These are phyloP conservation scores for Primulina eburnea DNA, from an alignment of 257 asterid genomes.

Conservation along the genomic window DNA sequence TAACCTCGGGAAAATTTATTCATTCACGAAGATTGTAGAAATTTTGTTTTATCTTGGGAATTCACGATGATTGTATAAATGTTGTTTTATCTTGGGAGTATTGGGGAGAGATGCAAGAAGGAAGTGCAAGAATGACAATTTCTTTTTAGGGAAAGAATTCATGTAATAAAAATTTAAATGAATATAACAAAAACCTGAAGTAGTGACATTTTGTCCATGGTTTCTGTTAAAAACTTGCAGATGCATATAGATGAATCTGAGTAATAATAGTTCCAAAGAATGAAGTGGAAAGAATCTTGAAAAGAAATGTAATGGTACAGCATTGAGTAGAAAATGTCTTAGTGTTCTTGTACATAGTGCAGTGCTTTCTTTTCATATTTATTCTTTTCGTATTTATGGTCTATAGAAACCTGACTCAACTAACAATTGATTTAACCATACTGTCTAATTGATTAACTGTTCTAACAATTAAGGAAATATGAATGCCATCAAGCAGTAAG, in stretches of 20 bases:
- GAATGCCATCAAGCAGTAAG: not conserved
- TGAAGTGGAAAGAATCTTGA: not conserved
- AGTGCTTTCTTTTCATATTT: not conserved
- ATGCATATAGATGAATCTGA: not conserved
- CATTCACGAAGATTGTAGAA: not conserved
- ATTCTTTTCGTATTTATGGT: not conserved
- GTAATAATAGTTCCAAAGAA: too few relatives aligned
- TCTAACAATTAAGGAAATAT: not conserved
- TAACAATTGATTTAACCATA: not conserved
- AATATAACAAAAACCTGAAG: not conserved
- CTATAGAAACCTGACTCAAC: not conserved
- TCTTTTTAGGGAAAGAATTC: not conserved
- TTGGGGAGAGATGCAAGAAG: constrained; percentile 13
- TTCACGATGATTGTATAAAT: not conserved
- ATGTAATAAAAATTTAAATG: not conserved
- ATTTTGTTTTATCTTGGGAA: not conserved
- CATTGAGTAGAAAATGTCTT: not conserved
- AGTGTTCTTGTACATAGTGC: not conserved
- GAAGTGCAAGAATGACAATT: not conserved
- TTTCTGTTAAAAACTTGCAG: not conserved
- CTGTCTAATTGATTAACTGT: not conserved
- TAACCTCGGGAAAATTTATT: not conserved
- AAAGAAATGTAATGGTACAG: not conserved
- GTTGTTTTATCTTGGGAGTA: not conserved
- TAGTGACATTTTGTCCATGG: not conserved